phyloP scores from a whole-genome alignment of 768 basidiomycete genomes.

The Baorangia bicolor region DNA sequence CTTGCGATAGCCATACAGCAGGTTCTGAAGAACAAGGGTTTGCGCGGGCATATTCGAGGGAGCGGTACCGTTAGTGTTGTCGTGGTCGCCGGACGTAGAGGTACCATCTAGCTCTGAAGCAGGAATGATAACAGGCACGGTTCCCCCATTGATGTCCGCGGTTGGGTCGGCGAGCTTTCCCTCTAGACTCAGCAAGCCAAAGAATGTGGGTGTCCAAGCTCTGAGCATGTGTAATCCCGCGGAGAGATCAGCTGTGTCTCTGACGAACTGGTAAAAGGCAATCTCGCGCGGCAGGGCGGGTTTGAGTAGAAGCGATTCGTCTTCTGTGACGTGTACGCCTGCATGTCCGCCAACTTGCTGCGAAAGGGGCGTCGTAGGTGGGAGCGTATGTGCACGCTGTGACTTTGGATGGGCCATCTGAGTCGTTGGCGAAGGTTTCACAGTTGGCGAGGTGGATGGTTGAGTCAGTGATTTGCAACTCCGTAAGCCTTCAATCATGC shows the following conservation, averaged over 20 bases:
- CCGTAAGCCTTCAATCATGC: too few species aligned
- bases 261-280: constrained; percentile 64
- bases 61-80: background rate
- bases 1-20: constrained; percentile 66
- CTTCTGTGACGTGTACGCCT: constrained; percentile 67
- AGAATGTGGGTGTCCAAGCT: constrained; percentile 70
- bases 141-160: constrained; percentile 7
- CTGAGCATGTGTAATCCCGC: constrained; percentile 34
- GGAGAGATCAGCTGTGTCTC: constrained; percentile 30
- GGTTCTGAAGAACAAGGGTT: constrained; percentile 84
- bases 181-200: constrained; percentile 77
- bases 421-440: background rate
- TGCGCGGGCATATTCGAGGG: constrained; percentile 36
- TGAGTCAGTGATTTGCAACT: background rate
- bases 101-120: constrained; percentile 45
- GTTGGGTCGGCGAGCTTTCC: constrained; percentile 32
- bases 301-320: constrained; percentile 81
- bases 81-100: constrained; percentile 17
- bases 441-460: background rate
- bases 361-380: constrained; percentile 36
- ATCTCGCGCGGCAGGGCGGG: constrained; percentile 63
- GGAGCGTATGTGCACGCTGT: constrained; percentile 18
- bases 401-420: constrained; percentile 6
- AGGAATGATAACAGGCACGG: constrained; percentile 23
- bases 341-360: constrained; percentile 83